These are phyloP conservation scores for Apostasia shenzhenica DNA, from an alignment of 106 monocot species.

Conservation along the genomic window DNA sequence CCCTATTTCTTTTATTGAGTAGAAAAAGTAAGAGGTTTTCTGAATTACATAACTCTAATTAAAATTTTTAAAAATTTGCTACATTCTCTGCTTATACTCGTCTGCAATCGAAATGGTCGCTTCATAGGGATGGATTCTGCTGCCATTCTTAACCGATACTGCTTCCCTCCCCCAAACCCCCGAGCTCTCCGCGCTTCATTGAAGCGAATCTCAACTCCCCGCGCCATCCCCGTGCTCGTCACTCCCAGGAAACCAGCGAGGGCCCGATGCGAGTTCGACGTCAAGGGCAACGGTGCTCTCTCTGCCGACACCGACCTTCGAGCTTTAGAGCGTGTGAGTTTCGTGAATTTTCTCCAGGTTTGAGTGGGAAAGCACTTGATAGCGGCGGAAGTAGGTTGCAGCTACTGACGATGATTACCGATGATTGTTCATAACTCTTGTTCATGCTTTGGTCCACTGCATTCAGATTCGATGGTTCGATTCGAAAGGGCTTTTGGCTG, in stretches of 20 bases:
- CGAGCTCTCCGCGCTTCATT: not conserved
- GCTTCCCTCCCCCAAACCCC: constrained; percentile 4
- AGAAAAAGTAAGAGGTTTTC: too few species aligned
- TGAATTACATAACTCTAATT: too few species aligned
- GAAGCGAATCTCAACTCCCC: not conserved
- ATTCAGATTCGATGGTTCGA: too few species aligned
- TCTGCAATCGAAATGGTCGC: not conserved
- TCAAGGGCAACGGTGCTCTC: constrained; percentile 56
- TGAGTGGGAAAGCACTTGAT: not conserved
- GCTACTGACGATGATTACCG: too few species aligned
- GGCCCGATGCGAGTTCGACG: constrained; percentile 43
- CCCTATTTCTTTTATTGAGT: too few species aligned
- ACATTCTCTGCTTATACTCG: too few species aligned
- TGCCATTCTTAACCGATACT: not conserved
- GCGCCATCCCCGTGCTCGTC: not conserved
- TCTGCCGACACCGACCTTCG: constrained; percentile 46
- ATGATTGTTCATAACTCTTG: too few species aligned
- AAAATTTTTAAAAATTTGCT: too few species aligned
- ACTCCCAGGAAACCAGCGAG: not conserved
- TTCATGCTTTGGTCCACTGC: too few species aligned
- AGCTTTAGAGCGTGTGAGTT: constrained; percentile 33
- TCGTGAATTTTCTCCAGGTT: not conserved
- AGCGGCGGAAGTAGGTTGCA: too few species aligned
- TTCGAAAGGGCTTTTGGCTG: too few species aligned
- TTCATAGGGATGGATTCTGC: not conserved